Percentiles rank a stretch among this genome's conserved stretches.
These are phyloP conservation scores for Plasmodium knowlesi DNA, from an alignment of 169 alveolate genomes.

Conservation along the genomic window DNA sequence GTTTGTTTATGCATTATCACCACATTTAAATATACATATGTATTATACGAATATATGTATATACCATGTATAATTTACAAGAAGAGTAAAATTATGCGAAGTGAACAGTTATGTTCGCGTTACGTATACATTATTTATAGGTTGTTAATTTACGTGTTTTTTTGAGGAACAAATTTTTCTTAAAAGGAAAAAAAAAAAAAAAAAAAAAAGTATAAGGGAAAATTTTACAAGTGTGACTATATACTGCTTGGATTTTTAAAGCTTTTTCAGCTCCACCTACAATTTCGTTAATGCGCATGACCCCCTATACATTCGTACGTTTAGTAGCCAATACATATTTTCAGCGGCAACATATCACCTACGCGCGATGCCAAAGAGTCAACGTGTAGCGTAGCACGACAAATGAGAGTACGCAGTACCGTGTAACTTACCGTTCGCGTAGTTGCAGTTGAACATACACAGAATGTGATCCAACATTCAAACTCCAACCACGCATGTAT, in stretches of 20 bases:
- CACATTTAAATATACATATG: not conserved
- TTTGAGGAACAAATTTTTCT: not conserved
- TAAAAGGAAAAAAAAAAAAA: not conserved
- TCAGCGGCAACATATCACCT: not conserved
- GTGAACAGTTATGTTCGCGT: not conserved
- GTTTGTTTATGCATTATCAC: not conserved
- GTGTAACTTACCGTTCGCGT: not conserved
- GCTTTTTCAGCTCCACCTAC: not conserved
- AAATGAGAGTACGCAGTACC: not conserved
- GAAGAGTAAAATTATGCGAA: not conserved
- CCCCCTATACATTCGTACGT: not conserved
- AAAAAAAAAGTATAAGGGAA: not conserved
- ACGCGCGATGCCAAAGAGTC: not conserved
- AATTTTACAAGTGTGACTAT: not conserved
- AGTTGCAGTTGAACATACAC: not conserved
- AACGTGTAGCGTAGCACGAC: not conserved
- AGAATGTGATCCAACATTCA: not conserved
- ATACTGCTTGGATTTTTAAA: not conserved
- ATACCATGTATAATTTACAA: not conserved
- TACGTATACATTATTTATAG: not conserved
- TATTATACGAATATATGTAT: not conserved
- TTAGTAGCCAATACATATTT: not conserved
- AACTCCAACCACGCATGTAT: not conserved
- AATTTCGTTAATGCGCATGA: not conserved
- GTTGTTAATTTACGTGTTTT: not conserved